phyloP scores from a whole-genome alignment of 768 basidiomycete species.

The Phaeotremella skinneri region DNA sequence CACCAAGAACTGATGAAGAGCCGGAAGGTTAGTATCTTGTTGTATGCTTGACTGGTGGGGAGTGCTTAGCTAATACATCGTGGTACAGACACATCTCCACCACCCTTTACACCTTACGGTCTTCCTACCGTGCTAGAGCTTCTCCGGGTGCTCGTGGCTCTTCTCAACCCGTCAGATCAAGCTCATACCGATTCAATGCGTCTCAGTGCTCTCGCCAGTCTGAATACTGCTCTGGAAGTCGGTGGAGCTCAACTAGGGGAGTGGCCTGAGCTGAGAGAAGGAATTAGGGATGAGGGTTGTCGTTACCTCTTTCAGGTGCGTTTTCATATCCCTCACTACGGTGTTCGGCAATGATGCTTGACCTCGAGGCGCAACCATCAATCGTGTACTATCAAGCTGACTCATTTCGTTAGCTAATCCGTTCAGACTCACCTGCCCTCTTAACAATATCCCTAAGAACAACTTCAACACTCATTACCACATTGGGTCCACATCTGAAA shows the following conservation, averaged over 20 bases:
- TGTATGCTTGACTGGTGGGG: slow-evolving; percentile 1
- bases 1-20: slow-evolving; percentile 48
- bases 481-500: slow-evolving; percentile 80
- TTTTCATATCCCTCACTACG: too few species aligned
- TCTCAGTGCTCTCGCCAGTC: slow-evolving; percentile 76
- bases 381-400: slow-evolving; percentile 2
- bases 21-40: slow-evolving; percentile 1
- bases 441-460: slow-evolving; percentile 78
- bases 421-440: slow-evolving; percentile 79
- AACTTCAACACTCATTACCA: slow-evolving; percentile 81
- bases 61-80: neutral
- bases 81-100: slow-evolving; percentile 11
- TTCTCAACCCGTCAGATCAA: slow-evolving; percentile 89
- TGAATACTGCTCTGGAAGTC: slow-evolving; percentile 83
- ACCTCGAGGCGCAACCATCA: neutral
- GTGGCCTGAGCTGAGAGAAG: slow-evolving; percentile 71
- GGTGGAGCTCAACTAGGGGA: slow-evolving; percentile 71
- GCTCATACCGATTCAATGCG: slow-evolving; percentile 96
- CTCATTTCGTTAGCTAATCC: slow-evolving; percentile 60
- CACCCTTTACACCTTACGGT: slow-evolving; percentile 62
- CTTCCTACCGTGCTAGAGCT: slow-evolving; percentile 90
- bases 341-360: neutral
- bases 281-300: slow-evolving; percentile 85
- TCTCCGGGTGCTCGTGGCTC: slow-evolving; percentile 87
- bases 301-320: slow-evolving; percentile 84